Evolutionary conservation across 495 filamentous ascomycete genomes (phyloP).

Genomic region (Aeminium ludgeri): DNA sequence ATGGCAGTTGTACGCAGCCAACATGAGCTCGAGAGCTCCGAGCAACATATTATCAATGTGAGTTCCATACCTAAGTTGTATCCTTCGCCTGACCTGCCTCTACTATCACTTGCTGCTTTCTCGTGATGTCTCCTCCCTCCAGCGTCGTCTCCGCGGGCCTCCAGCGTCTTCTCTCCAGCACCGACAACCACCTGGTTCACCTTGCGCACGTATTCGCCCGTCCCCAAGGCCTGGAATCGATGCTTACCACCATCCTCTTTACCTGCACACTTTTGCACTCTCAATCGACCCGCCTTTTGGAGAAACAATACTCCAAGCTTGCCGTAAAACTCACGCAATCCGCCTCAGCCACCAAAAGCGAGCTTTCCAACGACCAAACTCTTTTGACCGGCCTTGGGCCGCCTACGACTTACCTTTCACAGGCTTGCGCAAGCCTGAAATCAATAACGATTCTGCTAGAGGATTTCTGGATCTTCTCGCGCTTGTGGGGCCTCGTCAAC

Average conservation of each 20-base stretch:
- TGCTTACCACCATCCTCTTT: constrained; percentile 18
- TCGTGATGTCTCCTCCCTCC: no score
- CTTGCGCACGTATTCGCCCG: constrained; percentile 16
- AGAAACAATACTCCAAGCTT: not conserved
- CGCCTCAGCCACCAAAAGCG: constrained; percentile 10
- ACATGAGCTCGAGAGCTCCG: no score
- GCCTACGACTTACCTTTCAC: constrained; percentile 20
- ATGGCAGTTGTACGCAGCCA: no score
- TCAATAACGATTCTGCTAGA: constrained; percentile 36
- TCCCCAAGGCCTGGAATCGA: constrained; percentile 14
- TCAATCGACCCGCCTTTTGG: constrained; percentile 7
- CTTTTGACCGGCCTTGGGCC: constrained; percentile 28
- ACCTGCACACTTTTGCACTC: constrained; percentile 14
- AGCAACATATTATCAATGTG: no score
- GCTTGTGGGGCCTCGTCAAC: constrained; percentile 61
- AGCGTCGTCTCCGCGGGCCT: not conserved
- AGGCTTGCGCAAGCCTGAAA: constrained; percentile 19
- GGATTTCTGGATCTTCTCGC: constrained; percentile 54
- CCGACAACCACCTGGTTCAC: constrained; percentile 15
- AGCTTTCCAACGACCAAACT: constrained; percentile 24
- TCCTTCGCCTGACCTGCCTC: no score
- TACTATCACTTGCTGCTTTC: no score
- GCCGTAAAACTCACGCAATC: constrained; percentile 20
- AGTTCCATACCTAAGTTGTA: no score
- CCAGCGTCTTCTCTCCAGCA: not conserved